Percentiles rank a stretch among this genome's conserved stretches.
Conservation (phyloP, 306 rosid genomes). For the Fragaria ananassa region DNA sequence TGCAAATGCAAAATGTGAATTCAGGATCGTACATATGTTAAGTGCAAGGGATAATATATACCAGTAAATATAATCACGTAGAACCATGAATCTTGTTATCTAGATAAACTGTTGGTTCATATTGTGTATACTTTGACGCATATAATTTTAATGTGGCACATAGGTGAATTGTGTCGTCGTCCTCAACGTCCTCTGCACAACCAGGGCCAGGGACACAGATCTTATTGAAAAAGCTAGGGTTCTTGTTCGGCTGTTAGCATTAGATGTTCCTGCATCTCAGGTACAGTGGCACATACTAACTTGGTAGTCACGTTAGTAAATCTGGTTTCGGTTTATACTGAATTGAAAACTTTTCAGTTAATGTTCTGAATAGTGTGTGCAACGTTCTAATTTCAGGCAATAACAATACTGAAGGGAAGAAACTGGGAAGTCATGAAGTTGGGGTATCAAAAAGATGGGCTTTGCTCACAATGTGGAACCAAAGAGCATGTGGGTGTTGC, state of each 20-base stretch:
- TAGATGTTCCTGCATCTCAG: background rate
- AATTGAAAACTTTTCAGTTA: too few species aligned
- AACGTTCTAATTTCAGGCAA: background rate
- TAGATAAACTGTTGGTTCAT: background rate
- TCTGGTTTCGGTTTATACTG: too few species aligned
- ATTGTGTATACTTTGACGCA: background rate
- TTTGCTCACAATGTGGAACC: background rate
- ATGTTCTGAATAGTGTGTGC: too few species aligned
- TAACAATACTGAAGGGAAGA: background rate
- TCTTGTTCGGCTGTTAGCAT: background rate
- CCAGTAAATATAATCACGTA: too few species aligned
- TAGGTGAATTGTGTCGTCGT: background rate
- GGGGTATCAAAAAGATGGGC: background rate
- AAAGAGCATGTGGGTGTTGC: background rate
- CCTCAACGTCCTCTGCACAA: background rate
- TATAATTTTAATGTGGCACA: background rate
- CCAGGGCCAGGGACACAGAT: background rate
- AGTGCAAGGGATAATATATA: too few species aligned
- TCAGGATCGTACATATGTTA: too few species aligned
- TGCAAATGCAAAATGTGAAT: background rate
- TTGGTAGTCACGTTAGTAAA: too few species aligned
- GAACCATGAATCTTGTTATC: too few species aligned
- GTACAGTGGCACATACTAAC: too few species aligned
- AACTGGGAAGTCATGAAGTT: background rate
- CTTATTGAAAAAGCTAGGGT: background rate